Base-by-base conservation (phyloP, 352 stramenopile genomes). In the Phytopythium ostracodes region DNA sequence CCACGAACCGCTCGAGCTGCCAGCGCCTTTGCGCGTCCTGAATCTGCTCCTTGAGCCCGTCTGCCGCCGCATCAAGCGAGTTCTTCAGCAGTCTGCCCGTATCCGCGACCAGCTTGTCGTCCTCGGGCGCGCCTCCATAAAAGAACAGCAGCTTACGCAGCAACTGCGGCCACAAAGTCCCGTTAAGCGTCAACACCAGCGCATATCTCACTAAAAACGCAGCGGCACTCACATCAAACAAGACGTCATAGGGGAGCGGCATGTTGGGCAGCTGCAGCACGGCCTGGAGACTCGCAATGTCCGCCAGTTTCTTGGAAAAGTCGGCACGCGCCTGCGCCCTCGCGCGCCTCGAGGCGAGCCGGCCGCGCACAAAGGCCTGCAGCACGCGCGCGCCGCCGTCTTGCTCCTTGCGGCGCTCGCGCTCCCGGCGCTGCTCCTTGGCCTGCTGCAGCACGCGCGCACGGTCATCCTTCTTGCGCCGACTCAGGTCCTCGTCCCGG, bases 361-460 rank as follows among this genome's bases (percentile, higher is more conserved):
- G 71, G 0, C 70, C 70, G 33, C 74, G 73, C 18, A 70, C 38
- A 25, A 91, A 83, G n/a, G 68, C 63, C 67, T 87, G 77, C 33
- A 91, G 51, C 36, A 42, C 46, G 20, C 63, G 62, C 20, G 68
- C 74, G 40, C 70, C 67, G 9, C 27, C 36, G 29, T 84, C 74
- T 27, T 71, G 53, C 65, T 81, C 73, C 38, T 79, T 75, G 12
- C 73, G 69, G 52, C 58, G 64, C 49, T 65, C 68, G 20, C 82
- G 75, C 22, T 66, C 77, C 35, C 74, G 62, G 0, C 82, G 70
- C 64, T 87, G 63, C 64, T 75, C 59, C 29, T 69, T 82, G 2
- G 82, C 82, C 51, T 77, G 63, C 69, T 84, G 70, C 60, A 91
- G 62, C 60, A 88, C 76, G 54, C 74, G 76, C 54, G 68, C 56